phyloP scores from a whole-genome alignment of 2,329 filamentous ascomycete genomes.

The Aureobasidium sp. region DNA sequence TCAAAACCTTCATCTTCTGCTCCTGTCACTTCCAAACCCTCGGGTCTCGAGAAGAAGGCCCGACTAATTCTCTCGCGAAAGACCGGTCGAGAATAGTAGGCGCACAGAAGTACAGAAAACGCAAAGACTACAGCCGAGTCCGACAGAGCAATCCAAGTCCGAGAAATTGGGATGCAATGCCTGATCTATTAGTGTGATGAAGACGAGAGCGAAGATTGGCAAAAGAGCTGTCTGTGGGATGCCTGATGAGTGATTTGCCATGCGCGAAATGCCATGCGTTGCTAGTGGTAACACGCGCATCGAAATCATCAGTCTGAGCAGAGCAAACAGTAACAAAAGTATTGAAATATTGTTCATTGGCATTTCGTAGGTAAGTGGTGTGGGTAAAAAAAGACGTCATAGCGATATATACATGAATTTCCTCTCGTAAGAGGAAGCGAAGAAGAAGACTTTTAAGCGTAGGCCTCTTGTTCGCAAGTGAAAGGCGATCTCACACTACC shows the following conservation, averaged over 20 bases:
- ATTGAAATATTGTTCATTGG: not conserved
- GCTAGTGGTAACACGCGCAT: not conserved
- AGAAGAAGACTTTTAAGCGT: constrained; percentile 21
- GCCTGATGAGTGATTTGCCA: too few species aligned
- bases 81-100: not conserved
- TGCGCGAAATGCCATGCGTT: not conserved
- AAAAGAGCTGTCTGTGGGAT: too few species aligned
- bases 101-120: too few species aligned
- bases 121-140: too few species aligned
- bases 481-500: constrained; percentile 36
- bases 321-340: not conserved
- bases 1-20: not conserved
- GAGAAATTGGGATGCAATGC: too few species aligned
- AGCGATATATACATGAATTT: not conserved
- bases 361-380: not conserved
- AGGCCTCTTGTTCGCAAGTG: constrained; percentile 32
- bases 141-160: too few species aligned
- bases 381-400: not conserved
- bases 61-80: not conserved
- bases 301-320: not conserved
- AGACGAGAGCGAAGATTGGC: too few species aligned
- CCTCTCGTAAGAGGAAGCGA: not conserved
- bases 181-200: too few species aligned
- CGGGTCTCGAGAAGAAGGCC: not conserved
- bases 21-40: too few species aligned